Percentiles rank a stretch among this genome's conserved stretches.
Evolutionary conservation across 768 basidiomycete genomes (phyloP).

Genomic region (Auriculariales sp.): DNA sequence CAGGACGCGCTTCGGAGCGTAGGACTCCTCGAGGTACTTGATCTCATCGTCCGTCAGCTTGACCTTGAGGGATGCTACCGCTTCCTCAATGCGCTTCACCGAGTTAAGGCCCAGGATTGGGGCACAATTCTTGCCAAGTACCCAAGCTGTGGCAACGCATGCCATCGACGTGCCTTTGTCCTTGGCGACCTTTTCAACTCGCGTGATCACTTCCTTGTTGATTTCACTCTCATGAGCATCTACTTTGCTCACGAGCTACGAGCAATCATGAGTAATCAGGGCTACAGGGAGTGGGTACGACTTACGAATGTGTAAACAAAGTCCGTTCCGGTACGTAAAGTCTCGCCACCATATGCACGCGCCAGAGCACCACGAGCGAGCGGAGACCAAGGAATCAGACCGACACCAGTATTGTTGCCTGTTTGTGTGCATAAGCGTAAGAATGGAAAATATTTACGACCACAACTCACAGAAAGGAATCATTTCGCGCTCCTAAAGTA

Average conservation of each 20-base stretch:
- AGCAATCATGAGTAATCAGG: background rate
- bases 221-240: conserved; percentile 12
- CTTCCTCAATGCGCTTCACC: conserved; percentile 17
- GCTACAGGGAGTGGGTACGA: background rate
- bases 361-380: conserved; percentile 25
- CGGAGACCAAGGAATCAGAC: conserved; percentile 37
- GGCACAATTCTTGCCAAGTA: conserved; percentile 23
- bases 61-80: conserved; percentile 17
- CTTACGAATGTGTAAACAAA: background rate
- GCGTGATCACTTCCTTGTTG: conserved; percentile 21
- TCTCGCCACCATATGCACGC: conserved; percentile 18
- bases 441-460: background rate
- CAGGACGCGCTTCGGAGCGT: conserved; percentile 23
- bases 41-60: conserved; percentile 18
- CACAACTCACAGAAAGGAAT: background rate
- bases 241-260: conserved; percentile 10
- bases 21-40: conserved; percentile 17
- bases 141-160: conserved; percentile 31
- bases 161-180: conserved; percentile 27
- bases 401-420: conserved; percentile 32
- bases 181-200: conserved; percentile 27
- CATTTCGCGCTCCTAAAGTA: conserved; percentile 10
- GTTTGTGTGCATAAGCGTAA: background rate
- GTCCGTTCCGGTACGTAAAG: background rate
- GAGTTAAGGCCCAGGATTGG: conserved; percentile 30